Evolutionary conservation across 148 eudicot genomes (phyloP).

Genomic region (Fagopyrum homotropicum): DNA sequence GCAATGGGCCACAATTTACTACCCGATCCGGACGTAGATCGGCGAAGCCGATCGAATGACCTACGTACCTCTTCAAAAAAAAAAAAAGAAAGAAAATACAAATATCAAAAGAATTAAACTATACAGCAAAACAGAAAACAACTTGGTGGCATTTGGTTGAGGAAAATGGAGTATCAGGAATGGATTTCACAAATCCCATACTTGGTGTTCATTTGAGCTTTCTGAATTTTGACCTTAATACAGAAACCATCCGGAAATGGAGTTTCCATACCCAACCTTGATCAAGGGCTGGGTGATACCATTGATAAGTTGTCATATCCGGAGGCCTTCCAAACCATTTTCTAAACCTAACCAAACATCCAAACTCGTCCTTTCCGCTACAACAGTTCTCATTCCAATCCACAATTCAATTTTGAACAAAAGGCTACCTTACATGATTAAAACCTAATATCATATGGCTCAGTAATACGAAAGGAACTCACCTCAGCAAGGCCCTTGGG

Average conservation of each 20-base stretch:
- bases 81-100: not conserved
- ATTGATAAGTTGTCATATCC: not conserved
- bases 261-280: not conserved
- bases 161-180: not conserved
- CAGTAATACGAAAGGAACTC: slow-evolving; percentile 13
- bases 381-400: not conserved
- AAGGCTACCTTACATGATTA: not conserved
- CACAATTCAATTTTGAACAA: not conserved
- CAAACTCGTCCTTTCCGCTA: not conserved
- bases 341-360: not conserved
- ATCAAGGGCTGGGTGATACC: not conserved
- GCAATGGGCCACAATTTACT: no score
- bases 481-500: slow-evolving; percentile 99
- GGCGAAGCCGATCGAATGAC: no score
- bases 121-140: not conserved
- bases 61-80: no score
- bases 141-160: not conserved
- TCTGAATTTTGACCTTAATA: not conserved
- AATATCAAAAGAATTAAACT: not conserved
- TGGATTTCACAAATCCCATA: not conserved
- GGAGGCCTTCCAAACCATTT: not conserved
- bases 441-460: not conserved
- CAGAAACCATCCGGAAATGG: not conserved
- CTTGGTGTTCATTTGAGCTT: not conserved
- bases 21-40: no score